Percentiles rank a stretch among this genome's conserved stretches.
Conservation (phyloP, 202 grass and related monocot species). For the Alloteropsis angusta region DNA sequence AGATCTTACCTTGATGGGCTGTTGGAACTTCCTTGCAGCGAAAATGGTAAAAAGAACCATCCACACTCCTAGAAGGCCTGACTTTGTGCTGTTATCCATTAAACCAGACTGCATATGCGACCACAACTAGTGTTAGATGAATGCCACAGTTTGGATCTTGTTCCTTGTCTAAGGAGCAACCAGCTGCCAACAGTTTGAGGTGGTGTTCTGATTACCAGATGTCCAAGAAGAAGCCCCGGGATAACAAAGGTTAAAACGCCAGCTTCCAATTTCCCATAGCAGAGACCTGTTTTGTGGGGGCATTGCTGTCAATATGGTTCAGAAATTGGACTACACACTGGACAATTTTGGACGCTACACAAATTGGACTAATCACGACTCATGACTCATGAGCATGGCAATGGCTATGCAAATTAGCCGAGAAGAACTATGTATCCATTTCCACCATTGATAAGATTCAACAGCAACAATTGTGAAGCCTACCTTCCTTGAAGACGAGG, state of each 20-base stretch:
- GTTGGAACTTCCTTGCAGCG: conserved; percentile 76
- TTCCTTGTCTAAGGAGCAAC: neutral
- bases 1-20: conserved; percentile 70
- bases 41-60: conserved; percentile 65
- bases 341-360: neutral
- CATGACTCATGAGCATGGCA: neutral
- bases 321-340: neutral
- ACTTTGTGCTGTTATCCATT: conserved; percentile 61
- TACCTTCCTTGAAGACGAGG: conserved; percentile 96
- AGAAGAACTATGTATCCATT: neutral
- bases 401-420: neutral
- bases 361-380: neutral
- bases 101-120: conserved; percentile 46
- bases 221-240: conserved; percentile 80
- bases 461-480: neutral
- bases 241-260: conserved; percentile 85
- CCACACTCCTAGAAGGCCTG: conserved; percentile 61
- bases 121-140: neutral
- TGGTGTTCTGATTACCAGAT: conserved; percentile 48
- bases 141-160: neutral
- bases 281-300: conserved; percentile 54
- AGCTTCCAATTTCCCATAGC: conserved; percentile 89
- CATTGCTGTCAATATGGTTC: neutral
- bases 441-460: neutral
- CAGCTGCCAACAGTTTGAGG: neutral